A percentile compares a stretch with the other conserved stretches of the same genome.
These are phyloP conservation scores for Populus hybrid DNA, from an alignment of 441 rosid species.

Conservation along the genomic window DNA sequence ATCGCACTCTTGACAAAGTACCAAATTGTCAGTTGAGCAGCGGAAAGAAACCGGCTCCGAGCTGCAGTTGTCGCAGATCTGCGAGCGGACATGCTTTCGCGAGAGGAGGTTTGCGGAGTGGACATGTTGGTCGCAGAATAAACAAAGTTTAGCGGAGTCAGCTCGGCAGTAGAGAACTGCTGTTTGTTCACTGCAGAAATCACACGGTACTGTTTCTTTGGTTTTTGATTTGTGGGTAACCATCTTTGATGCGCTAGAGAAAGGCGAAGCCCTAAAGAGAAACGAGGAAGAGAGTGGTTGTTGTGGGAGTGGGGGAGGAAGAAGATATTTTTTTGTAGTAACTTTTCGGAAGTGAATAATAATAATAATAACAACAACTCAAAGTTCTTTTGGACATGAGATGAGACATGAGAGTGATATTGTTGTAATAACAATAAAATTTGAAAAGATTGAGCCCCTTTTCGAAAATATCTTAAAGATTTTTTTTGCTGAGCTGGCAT, in stretches of 20 bases:
- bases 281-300: background rate
- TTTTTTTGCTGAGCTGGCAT: conserved; percentile 13
- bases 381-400: conserved; percentile 53
- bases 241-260: conserved; percentile 20
- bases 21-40: conserved; percentile 53
- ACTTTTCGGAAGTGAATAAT: too few relatives aligned
- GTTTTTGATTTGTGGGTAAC: conserved; percentile 16
- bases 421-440: background rate
- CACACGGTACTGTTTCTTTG: conserved; percentile 36
- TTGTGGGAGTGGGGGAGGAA: background rate
- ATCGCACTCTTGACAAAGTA: conserved; percentile 63
- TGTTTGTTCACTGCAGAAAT: conserved; percentile 44
- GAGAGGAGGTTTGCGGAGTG: conserved; percentile 62
- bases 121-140: conserved; percentile 5
- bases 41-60: conserved; percentile 53
- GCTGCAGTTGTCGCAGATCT: conserved; percentile 73
- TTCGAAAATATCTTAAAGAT: conserved; percentile 26
- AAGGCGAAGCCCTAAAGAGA: background rate
- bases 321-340: background rate
- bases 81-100: conserved; percentile 60
- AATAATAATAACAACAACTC: too few relatives aligned
- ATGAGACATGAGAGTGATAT: conserved; percentile 10
- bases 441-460: conserved; percentile 8
- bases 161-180: too few relatives aligned
- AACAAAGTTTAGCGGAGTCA: conserved; percentile 58